Percentiles rank a stretch among this genome's conserved stretches.
Conservation (phyloP, 2,329 filamentous ascomycete species). For the Fusarium tanahbumbuense region DNA sequence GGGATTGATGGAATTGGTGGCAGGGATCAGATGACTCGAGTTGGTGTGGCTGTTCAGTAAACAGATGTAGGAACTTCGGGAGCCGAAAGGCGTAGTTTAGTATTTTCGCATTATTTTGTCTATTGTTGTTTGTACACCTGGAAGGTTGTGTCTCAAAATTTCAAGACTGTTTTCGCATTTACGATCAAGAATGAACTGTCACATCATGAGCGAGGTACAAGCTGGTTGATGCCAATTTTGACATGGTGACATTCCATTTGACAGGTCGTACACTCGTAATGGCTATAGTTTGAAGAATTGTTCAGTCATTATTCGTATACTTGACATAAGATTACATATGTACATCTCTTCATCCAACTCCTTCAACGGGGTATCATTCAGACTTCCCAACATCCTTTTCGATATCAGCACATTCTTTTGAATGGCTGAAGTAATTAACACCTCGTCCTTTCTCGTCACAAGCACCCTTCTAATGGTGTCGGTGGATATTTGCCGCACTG, state of each 20-base stretch:
- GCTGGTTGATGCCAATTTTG: too few relatives aligned
- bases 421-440: neutral
- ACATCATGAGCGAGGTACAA: too few relatives aligned
- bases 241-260: too few relatives aligned
- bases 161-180: too few relatives aligned
- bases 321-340: neutral
- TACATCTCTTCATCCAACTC: neutral
- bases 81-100: neutral
- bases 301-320: neutral
- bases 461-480: neutral
- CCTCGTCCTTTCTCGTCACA: neutral
- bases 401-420: neutral
- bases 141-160: too few relatives aligned
- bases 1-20: constrained; percentile 1
- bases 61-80: neutral
- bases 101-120: too few relatives aligned
- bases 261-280: too few relatives aligned
- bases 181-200: too few relatives aligned
- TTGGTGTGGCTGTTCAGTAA: constrained; percentile 8
- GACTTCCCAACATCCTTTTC: neutral
- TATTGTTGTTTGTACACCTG: too few relatives aligned
- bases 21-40: neutral
- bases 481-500: constrained; percentile 10
- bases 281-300: neutral
- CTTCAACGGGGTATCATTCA: constrained; percentile 19